Evolutionary conservation across 257 asterid species (phyloP), one percentile per base, ranked within the genome.

Genomic region (Jacaranda mimosifolia): DNA sequence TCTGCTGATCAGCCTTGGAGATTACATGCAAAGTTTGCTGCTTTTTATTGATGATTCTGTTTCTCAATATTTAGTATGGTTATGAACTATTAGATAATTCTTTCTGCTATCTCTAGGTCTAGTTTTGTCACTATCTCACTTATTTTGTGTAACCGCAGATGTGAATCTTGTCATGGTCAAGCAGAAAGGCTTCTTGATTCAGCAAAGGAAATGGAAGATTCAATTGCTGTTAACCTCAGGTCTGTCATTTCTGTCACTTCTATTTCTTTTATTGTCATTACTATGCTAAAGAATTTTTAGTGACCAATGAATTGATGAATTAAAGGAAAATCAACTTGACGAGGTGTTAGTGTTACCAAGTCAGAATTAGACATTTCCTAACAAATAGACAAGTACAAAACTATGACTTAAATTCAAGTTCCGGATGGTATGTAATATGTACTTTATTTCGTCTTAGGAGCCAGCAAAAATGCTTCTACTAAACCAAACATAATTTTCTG

Each of bases 91-190:
- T 52, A 7, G 66, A 45, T 55, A 49, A 38, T 18, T 60, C 36
- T 60, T 57, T 57, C 60, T 19, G n/a, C 51, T 48, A 26, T 39
- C 68, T 35, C n/a, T 72, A 72, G 49, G 59, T 17, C 65, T 62
- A 2, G 3, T 68, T 64, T 39, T 68, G 55, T 49, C 64, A 7
- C 76, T 32, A 32, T 59, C 72, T 72, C 55, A 82, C 59, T 68
- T 63, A 45, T 48, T 64, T 67, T 76, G 58, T 74, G 62, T 36
- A 53, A 75, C 48, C 79, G 79, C 92, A 95, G 99, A 86, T 95
- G 99, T 86, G 99, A 95, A 83, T 95, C 98, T 81, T 95, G 98
- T 79, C 97, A 95, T 77, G 99, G 98, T 83, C 99, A 95, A 83
- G 93, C 99, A 59, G 99, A 95, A 74, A 93, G 99, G 88, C 97